phyloP scores from a whole-genome alignment of 2,329 filamentous ascomycete species.

The Berkeleyomyces basicola region DNA sequence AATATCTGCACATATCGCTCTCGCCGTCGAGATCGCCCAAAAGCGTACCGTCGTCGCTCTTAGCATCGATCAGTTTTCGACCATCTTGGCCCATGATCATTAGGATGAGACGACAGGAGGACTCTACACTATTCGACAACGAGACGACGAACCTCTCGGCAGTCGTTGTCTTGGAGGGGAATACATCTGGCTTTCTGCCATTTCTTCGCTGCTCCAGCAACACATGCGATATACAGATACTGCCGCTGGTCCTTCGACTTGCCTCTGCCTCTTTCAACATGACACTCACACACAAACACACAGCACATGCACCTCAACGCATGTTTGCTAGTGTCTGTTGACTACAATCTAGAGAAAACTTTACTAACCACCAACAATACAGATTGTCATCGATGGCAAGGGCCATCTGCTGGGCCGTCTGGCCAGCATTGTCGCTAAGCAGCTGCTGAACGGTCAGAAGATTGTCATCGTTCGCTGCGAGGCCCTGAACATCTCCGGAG shows the following conservation, averaged over 20 bases:
- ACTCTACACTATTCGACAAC: not conserved
- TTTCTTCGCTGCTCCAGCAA: not conserved
- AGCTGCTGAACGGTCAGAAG: constrained; percentile 98
- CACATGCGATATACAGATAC: constrained; percentile 2
- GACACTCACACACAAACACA: not conserved
- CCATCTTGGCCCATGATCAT: not conserved
- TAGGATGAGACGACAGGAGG: not conserved
- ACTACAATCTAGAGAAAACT: not conserved
- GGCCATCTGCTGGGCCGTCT: constrained; percentile 98
- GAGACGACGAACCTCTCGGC: not conserved
- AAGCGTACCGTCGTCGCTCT: not conserved
- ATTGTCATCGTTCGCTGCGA: constrained; percentile 98
- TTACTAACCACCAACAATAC: constrained; percentile 19
- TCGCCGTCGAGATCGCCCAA: not conserved
- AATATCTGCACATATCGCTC: constrained; percentile 6
- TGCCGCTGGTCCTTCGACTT: not conserved
- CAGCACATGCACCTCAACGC: not conserved
- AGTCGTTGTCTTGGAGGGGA: not conserved
- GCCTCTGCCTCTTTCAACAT: not conserved
- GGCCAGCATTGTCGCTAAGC: constrained; percentile 95
- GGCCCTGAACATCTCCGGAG: constrained; percentile 99
- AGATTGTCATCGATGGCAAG: constrained; percentile 99
- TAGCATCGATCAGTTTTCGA: not conserved
- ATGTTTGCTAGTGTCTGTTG: not conserved
- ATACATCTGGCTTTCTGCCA: not conserved